Base-by-base conservation (phyloP, 1,284 basidiomycete species). In the Boletus semigastroideus region DNA sequence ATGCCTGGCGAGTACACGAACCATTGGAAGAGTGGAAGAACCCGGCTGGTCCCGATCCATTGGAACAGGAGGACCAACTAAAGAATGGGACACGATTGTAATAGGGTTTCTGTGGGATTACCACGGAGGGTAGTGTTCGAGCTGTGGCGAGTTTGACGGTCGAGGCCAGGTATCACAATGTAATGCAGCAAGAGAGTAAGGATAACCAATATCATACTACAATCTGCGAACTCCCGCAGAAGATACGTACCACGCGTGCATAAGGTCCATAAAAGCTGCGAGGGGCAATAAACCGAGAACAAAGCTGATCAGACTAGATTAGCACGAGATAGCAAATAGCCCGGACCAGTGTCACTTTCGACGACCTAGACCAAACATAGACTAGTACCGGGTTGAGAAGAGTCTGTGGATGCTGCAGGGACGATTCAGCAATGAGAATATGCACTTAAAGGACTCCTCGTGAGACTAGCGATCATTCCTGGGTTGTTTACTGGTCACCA, bases 11-110 rank as follows among this genome's bases (percentile, higher is more conserved):
- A 47, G 7, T 59, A 60, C 0, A 48, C 61, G 40, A 54, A 2
- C 50, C 44, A 33, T 50, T 16, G 1, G 46, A 64, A 27, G 60
- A 64, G 33, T 62, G 60, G 62, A 62, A 42, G 40, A 57, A 64
- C 39, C 57, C 53, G 60, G 0, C 60, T 58, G 6, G 62, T 60
- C 34, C 60, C 54, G 1, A 48, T 64, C 25, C 9, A 48, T 51
- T 10, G 62, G 62, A 3, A 64, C 47, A 0, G 60, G 60, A 19
- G 60, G 62, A 1, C 45, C 28, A 14, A 46, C 44, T 17, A 14
- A 46, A 2, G 57, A 58, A 10, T 61, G 60, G 60, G 52, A 34
- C 13, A 47, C 44, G n/a, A 34, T 8, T 2, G 62, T 62, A n/a
- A 19, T 6, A 2, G 44, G 3, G 31, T 48, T 62, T 43, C 3